phyloP scores from a whole-genome alignment of 202 grass and related monocot species.

The Carex sylvatica region DNA sequence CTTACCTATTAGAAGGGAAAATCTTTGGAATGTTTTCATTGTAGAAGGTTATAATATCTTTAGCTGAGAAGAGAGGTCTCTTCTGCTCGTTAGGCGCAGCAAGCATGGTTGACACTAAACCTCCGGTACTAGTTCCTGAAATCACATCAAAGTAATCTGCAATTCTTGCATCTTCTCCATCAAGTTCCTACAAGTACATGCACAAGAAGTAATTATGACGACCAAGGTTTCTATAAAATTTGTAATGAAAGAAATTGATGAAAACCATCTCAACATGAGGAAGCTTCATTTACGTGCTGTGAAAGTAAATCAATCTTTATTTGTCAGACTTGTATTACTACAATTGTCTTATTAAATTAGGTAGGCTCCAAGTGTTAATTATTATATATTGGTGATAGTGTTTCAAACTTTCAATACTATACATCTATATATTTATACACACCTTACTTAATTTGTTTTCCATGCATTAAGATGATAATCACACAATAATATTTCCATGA shows the following conservation, averaged over 20 bases:
- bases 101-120: constrained; percentile 55
- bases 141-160: constrained; percentile 60
- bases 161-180: constrained; percentile 35
- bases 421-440: no score
- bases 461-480: no score
- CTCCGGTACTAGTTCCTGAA: constrained; percentile 55
- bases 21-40: constrained; percentile 42
- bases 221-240: background rate
- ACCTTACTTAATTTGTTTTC: no score
- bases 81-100: constrained; percentile 30
- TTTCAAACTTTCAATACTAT: no score
- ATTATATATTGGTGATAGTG: background rate
- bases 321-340: no score
- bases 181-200: constrained; percentile 30
- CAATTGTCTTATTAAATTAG: no score
- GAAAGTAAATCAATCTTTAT: background rate
- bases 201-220: background rate
- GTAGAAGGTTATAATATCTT: constrained; percentile 51
- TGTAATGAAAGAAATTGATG: no score
- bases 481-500: no score
- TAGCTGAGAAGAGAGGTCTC: constrained; percentile 44
- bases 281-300: no score
- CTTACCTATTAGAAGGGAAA: constrained; percentile 40
- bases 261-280: no score
- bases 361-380: background rate